Percentiles rank a stretch among this genome's conserved stretches.
phyloP scores from a whole-genome alignment of 192 early-diverging fungal species.

The Kickxella alabastrina region DNA sequence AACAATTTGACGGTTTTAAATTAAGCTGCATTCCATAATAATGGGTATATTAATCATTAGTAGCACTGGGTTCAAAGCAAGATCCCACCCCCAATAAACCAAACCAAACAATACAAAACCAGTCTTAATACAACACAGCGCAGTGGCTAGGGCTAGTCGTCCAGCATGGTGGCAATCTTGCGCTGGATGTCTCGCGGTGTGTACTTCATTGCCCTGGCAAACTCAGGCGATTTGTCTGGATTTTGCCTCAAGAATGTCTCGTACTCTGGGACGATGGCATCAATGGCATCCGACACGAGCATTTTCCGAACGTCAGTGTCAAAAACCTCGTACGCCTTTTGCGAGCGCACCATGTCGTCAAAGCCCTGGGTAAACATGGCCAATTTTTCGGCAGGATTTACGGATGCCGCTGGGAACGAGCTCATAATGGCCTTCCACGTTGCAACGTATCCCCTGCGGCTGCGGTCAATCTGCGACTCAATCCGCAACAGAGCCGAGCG shows the following conservation, averaged over 20 bases:
- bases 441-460: slow-evolving; percentile 40
- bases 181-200: slow-evolving; percentile 43
- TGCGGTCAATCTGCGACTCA: slow-evolving; percentile 45
- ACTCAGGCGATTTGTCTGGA: slow-evolving; percentile 44
- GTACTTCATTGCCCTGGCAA: slow-evolving; percentile 46
- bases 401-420: slow-evolving; percentile 43
- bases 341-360: slow-evolving; percentile 49
- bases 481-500: slow-evolving; percentile 36
- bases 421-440: slow-evolving; percentile 50
- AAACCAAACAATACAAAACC: no score
- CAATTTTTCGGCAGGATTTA: slow-evolving; percentile 44
- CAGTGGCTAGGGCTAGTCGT: slow-evolving; percentile 19
- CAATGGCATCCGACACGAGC: slow-evolving; percentile 38
- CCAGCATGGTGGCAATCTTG: slow-evolving; percentile 37
- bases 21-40: no score
- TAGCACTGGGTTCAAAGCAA: no score
- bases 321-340: slow-evolving; percentile 43
- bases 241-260: slow-evolving; percentile 44
- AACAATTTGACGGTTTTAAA: no score
- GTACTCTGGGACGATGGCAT: slow-evolving; percentile 40
- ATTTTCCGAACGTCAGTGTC: slow-evolving; percentile 44
- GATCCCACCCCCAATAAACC: no score
- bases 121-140: background rate
- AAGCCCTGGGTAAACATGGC: slow-evolving; percentile 43
- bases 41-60: no score